Evolutionary conservation across 345 rosid species (phyloP), one percentile per base, ranked within the genome.

Genomic region (Turnera subulata): DNA sequence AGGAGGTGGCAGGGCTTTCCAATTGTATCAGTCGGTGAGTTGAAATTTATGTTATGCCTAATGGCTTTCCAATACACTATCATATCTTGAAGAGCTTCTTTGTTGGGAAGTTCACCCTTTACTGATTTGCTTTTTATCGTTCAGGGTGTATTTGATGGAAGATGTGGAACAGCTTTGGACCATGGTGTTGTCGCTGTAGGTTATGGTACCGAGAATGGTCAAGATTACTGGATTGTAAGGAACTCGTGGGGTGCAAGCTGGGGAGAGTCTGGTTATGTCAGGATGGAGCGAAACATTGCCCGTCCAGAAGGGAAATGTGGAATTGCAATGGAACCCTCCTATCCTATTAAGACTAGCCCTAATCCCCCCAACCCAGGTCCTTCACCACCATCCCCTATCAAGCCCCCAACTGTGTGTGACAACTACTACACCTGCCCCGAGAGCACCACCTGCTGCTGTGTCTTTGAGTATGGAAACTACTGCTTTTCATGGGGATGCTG

Each of bases 321-420:
- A 22, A 93, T 93, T 59, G 96, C 88, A 0, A 49, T 93, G 53
- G 90, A 85, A 52, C 69, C 96, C 50, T 93, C 99, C 7, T 93
- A 89, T 65, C 97, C 99, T 0, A 51, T 87, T 50, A 93, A 93
- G 80, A 83, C 62, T 6, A 82, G 96, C 46, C 72, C 72, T 59
- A 93, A 93, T 62, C 99, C 97, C 2, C 99, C 99, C 2, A 82
- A 93, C 58, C 99, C 99, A 0, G 97, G 97, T 2, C 99, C 99
- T 0, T 83, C 96, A 14, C 99, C 99, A 0, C 99, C 99, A 19
- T 78, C 97, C 52, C 97, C 97, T 11, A 44, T 82, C 4, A 79
- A 66, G 59, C 97, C 99, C 38, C 96, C 96, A 10, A 55, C 77
- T 0, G 77, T 70, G 1, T 92, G 98, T 40, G 97, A 93, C 65